Base-by-base conservation (phyloP, 805 yeast genomes). In the Metschnikowia sp. region DNA sequence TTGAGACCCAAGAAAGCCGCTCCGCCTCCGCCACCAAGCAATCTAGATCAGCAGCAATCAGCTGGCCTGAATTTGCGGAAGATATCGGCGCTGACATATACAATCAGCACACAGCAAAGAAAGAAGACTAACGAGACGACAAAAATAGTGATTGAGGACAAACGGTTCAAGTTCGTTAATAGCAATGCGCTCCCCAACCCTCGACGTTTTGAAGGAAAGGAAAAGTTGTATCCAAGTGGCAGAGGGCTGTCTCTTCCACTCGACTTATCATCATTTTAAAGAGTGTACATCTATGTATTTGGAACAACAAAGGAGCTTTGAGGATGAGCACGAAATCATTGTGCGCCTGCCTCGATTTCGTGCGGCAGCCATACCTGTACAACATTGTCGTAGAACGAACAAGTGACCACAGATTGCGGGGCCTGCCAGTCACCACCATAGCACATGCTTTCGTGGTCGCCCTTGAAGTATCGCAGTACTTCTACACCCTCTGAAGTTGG, bases 241-340 rank as follows among this genome's bases (percentile, higher is more conserved):
- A 78, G 96, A 57, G 98, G 98, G 3, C 81, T 90, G 29, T 87
- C 96, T 32, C 94, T 91, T 33, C 97, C 97, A 1, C 69, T 91
- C 52, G 82, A 88, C 55, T 70, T 91, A 46, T 64, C 49, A 9
- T 37, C 40, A 13, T 12, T 39, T 11, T 19, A 12, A 32, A 32
- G 4, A 6, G 22, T 18, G 9, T 7, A 36, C 6, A 11, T 10
- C 18, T 36, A 19, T 8, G 22, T 26, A 28, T 22, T 22, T 22
- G 26, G 7, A 22, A 7, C 7, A 22, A 5, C 7, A 22, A 22
- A 22, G 26, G 7, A 22, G 26, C 7, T 7, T 22, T 22, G 26
- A 7, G 26, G 1, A 22, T 7, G 26, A 5, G n/a, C n/a, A 9
- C 10, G 32, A 26, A 11, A 8, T 8, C 10, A 9, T 6, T 38